These are phyloP conservation scores for Pezizomycotina sp. DNA, from an alignment of 2,329 filamentous ascomycete species.

Conservation along the genomic window DNA sequence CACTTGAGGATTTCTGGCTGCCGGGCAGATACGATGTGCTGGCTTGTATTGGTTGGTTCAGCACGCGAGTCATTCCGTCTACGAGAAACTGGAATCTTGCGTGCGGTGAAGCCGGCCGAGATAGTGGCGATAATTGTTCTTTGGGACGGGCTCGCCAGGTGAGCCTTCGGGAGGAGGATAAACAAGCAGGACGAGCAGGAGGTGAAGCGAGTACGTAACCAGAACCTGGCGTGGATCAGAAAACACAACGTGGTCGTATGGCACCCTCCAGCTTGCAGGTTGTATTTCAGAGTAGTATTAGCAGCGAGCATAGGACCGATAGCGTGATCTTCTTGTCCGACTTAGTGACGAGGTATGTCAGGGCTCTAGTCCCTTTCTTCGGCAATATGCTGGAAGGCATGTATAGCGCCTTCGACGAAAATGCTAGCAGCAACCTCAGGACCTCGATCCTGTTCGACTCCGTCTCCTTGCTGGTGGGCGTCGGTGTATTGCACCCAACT, in stretches of 20 bases:
- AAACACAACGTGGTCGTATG: conserved; percentile 82
- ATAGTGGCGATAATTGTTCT: conserved; percentile 90
- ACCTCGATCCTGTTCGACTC: conserved; percentile 79
- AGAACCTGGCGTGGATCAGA: conserved; percentile 80
- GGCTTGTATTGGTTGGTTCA: conserved; percentile 83
- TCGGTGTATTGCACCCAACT: conserved; percentile 80
- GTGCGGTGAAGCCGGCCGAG: conserved; percentile 77
- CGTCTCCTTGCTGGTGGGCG: conserved; percentile 75
- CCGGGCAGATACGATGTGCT: conserved; percentile 79
- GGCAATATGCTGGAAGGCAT: conserved; percentile 66
- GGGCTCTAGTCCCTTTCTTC: conserved; percentile 61
- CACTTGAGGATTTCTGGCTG: conserved; percentile 66
- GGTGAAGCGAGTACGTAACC: conserved; percentile 79
- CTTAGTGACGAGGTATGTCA: conserved; percentile 69
- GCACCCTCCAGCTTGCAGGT: conserved; percentile 81
- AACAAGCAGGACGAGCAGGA: conserved; percentile 68
- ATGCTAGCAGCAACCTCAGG: conserved; percentile 63
- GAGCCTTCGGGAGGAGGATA: conserved; percentile 73
- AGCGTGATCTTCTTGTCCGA: conserved; percentile 35
- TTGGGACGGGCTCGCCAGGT: conserved; percentile 44
- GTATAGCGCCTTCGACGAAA: conserved; percentile 88
- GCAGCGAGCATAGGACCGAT: conserved; percentile 63
- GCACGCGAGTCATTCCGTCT: conserved; percentile 78
- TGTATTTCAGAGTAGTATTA: conserved; percentile 73
- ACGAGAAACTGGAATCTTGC: conserved; percentile 97